Percentiles rank a stretch among this genome's conserved stretches.
Evolutionary conservation across 176 grass and related monocot species (phyloP).

Genomic region (Lolium perenne): DNA sequence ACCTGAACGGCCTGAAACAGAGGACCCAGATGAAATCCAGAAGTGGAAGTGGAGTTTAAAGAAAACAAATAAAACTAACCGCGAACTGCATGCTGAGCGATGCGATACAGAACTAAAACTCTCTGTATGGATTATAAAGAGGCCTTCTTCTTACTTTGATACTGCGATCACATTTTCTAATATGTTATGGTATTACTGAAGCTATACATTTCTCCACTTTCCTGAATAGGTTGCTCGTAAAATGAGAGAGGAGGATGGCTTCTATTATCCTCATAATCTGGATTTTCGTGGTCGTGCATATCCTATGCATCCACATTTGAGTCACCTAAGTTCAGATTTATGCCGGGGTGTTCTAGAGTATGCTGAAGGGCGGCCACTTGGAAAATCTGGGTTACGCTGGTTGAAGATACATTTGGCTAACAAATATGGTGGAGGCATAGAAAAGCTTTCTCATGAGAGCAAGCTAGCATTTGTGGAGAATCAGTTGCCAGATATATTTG

Average conservation of each 20-base stretch:
- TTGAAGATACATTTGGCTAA: conserved; percentile 98
- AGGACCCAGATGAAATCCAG: conserved; percentile 68
- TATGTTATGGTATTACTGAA: conserved; percentile 33
- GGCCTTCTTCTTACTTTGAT: conserved; percentile 39
- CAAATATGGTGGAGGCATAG: conserved; percentile 85
- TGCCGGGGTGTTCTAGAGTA: conserved; percentile 93
- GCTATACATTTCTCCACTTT: conserved; percentile 4
- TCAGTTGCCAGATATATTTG: conserved; percentile 80
- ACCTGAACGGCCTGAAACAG: conserved; percentile 65
- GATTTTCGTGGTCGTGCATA: conserved; percentile 95
- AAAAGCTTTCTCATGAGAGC: conserved; percentile 83
- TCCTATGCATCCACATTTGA: conserved; percentile 96
- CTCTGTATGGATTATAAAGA: conserved; percentile 71
- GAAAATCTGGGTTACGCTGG: conserved; percentile 85
- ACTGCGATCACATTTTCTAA: conserved; percentile 7
- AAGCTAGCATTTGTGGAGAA: conserved; percentile 77
- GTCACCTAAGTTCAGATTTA: conserved; percentile 89
- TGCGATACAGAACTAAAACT: conserved; percentile 95
- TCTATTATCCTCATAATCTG: conserved; percentile 95
- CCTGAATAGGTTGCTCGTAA: conserved; percentile 87
- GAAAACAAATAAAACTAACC: conserved; percentile 86
- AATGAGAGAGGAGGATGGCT: conserved; percentile 90
- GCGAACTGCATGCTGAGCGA: conserved; percentile 84
- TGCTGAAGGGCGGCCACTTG: conserved; percentile 80
- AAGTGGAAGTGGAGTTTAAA: conserved; percentile 82